Conservation (phyloP, 1,284 basidiomycete genomes). For the Cystobasidium sp. region DNA sequence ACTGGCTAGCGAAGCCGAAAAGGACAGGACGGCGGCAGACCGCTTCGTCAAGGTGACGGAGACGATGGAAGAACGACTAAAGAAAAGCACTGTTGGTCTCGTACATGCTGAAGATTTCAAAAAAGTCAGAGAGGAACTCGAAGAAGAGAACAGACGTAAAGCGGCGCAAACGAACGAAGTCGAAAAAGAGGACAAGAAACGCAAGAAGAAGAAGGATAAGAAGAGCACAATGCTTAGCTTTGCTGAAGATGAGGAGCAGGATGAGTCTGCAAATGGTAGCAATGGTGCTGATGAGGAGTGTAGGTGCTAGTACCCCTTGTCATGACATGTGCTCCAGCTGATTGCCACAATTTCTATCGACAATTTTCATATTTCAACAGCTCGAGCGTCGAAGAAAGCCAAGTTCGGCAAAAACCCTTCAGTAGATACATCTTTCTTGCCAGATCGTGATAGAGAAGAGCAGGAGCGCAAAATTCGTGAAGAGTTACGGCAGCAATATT, state of each 20-base stretch:
- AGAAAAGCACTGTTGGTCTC: slow-evolving; percentile 90
- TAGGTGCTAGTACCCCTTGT: not conserved
- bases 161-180: slow-evolving; percentile 78
- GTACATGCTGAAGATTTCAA: slow-evolving; percentile 93
- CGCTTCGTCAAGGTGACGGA: slow-evolving; percentile 94
- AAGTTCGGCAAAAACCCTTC: slow-evolving; percentile 92
- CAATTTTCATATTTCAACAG: not conserved
- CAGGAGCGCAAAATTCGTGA: slow-evolving; percentile 85
- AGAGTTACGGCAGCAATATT: slow-evolving; percentile 85
- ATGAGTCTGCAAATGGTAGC: slow-evolving; percentile 49
- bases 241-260: slow-evolving; percentile 69
- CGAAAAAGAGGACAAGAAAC: slow-evolving; percentile 68
- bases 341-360: slow-evolving; percentile 15
- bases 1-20: slow-evolving; percentile 63
- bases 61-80: slow-evolving; percentile 90
- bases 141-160: slow-evolving; percentile 88
- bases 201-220: slow-evolving; percentile 78
- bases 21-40: slow-evolving; percentile 61
- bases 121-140: slow-evolving; percentile 76
- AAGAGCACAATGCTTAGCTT: slow-evolving; percentile 62
- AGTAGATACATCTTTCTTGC: slow-evolving; percentile 97
- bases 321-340: too few species aligned
- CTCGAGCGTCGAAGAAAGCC: slow-evolving; percentile 64
- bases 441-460: slow-evolving; percentile 94
- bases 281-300: slow-evolving; percentile 40